Evolutionary conservation across 192 early-diverging fungal genomes (phyloP), one percentile per base, ranked within the genome.

Genomic region (Coemansia sp.): DNA sequence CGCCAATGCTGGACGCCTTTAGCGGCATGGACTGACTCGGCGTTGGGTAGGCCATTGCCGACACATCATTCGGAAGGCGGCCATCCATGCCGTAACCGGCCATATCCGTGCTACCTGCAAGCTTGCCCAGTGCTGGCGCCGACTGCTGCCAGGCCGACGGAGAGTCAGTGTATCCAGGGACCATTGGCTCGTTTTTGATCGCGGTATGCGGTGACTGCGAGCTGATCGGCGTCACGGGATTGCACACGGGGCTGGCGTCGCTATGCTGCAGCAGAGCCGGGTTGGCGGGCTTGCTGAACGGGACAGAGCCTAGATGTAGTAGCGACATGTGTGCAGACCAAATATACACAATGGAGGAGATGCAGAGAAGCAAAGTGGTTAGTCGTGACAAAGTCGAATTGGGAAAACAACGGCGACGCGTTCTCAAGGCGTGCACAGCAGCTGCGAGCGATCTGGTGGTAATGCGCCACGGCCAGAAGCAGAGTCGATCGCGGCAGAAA

Each of bases 11-110:
- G 5, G 55, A 42, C 2, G 53, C 26, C n/a, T 58, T 62, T 28
- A 43, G 42, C 11, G 67, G 20, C 35, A 62, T 62, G 29, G 59
- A 42, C 60, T 62, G 60, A 44, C 39, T 39, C 9, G 55, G 51
- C 19, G 47, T 62, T 12, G 52, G 46, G 31, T 62, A 69, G 8
- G 67, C 41, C 17, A 47, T 28, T 4, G 55, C 39, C 1, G 59
- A 34, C 14, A 50, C 8, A 22, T 49, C 50, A 12, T 26, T 19
- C 23, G 55, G 19, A 12, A 69, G 31, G 11, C 50, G 27, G 22
- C 42, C 30, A 23, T 26, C 22, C 30, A 45, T 44, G 43, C 35
- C 32, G 32, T 22, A 39, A 12, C 40, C 8, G 11, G 25, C 9
- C 5, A 14, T 11, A 40, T 55, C 30, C 5, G 41, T 14, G 39